Conservation (phyloP, 2,329 filamentous ascomycete species). For the Sporothrix variecibatus region DNA sequence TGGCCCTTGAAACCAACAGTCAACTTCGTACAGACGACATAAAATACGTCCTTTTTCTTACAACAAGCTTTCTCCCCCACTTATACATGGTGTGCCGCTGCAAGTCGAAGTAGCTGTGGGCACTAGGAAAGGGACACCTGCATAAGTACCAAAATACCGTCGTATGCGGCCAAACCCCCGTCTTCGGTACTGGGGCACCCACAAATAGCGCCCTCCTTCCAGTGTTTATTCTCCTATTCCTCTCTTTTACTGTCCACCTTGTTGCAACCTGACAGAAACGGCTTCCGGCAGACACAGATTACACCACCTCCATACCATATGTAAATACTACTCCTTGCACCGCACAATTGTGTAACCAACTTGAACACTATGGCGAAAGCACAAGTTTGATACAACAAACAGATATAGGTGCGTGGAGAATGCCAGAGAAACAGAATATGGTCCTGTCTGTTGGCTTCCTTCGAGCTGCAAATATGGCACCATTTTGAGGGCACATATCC, state of each 20-base stretch:
- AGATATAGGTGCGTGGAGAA: background rate
- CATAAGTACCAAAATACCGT: background rate
- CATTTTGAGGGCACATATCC: background rate
- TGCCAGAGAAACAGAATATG: background rate
- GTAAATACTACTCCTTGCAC: background rate
- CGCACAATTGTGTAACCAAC: background rate
- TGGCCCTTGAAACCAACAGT: background rate
- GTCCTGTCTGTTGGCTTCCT: too few species aligned
- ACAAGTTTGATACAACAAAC: background rate
- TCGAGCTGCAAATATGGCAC: background rate
- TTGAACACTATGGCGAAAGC: background rate
- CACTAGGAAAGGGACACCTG: background rate
- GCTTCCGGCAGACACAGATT: background rate
- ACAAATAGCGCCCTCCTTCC: background rate
- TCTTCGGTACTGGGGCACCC: background rate
- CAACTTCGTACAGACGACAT: background rate
- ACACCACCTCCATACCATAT: background rate
- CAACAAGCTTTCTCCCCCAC: conserved; percentile 6
- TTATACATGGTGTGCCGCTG: background rate
- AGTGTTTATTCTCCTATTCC: background rate
- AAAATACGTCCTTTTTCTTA: background rate
- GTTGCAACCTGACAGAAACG: background rate
- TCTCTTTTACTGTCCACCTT: background rate
- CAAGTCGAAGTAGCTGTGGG: background rate
- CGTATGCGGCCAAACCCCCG: background rate